Percentiles rank a stretch among this genome's conserved stretches.
Conservation (phyloP, 345 rosid genomes). For the Mercurialis annua region DNA sequence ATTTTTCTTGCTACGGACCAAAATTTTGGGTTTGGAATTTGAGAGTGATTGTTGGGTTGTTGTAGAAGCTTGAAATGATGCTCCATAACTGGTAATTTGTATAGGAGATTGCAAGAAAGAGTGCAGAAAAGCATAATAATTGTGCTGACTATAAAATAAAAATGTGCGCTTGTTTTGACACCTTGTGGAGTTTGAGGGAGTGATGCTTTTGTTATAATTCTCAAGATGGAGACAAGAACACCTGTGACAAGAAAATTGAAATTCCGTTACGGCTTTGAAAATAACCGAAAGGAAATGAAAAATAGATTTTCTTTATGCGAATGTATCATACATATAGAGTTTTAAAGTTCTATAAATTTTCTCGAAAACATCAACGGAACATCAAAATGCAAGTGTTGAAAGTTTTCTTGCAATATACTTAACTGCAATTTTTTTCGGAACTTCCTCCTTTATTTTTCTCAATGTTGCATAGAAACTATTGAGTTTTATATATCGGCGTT, state of each 20-base stretch:
- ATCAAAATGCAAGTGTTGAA: too few relatives aligned
- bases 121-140: constrained; percentile 56
- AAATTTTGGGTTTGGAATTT: constrained; percentile 33
- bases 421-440: too few relatives aligned
- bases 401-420: too few relatives aligned
- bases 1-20: constrained; percentile 54
- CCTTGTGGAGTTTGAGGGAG: constrained; percentile 70
- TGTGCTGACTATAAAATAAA: constrained; percentile 71
- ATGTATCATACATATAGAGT: too few relatives aligned
- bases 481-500: too few relatives aligned
- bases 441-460: too few relatives aligned
- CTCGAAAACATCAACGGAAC: too few relatives aligned
- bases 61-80: constrained; percentile 35
- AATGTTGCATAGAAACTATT: too few relatives aligned
- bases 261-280: too few relatives aligned
- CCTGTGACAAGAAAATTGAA: constrained; percentile 38
- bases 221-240: constrained; percentile 62
- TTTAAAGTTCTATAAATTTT: too few relatives aligned
- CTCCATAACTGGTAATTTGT: constrained; percentile 73
- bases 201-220: constrained; percentile 81
- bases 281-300: too few relatives aligned
- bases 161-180: constrained; percentile 67
- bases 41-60: constrained; percentile 23
- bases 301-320: too few relatives aligned
- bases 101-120: constrained; percentile 53